Conservation (phyloP, 306 rosid genomes). For the Malus domestica region DNA sequence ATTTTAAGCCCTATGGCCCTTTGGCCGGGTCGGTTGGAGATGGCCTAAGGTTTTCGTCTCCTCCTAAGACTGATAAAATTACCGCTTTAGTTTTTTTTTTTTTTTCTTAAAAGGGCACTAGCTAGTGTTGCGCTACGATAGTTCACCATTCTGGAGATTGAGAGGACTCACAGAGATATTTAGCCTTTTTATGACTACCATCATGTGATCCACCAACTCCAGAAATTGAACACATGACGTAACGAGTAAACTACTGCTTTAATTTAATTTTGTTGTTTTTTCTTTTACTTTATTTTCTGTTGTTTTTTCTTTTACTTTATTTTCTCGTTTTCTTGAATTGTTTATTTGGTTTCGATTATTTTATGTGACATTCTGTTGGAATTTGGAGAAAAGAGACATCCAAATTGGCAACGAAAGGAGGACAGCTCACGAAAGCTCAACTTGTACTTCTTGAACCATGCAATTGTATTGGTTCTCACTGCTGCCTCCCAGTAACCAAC, state of each 20-base stretch:
- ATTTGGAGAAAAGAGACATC: constrained; percentile 2
- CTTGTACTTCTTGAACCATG: not conserved
- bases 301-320: not conserved
- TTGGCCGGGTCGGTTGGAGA: no score
- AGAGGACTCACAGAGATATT: no score
- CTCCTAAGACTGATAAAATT: not conserved
- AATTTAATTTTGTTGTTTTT: not conserved
- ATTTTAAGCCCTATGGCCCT: no score
- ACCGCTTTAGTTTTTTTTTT: no score
- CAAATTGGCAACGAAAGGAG: not conserved
- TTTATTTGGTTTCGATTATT: not conserved
- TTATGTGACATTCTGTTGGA: constrained; percentile 6
- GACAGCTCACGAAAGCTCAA: constrained; percentile 5
- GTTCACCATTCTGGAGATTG: no score
- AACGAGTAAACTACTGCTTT: not conserved
- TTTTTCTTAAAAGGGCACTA: accelerated
- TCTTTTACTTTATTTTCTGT: not conserved
- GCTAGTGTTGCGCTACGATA: no score
- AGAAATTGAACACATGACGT: no score
- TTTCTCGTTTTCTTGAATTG: not conserved
- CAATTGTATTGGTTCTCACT: not conserved
- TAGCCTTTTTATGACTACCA: accelerated
- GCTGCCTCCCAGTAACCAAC: not conserved
- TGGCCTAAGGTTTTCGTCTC: not conserved
- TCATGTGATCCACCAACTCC: accelerated